These are phyloP conservation scores for Sphaerobolus stellatus DNA, from an alignment of 1,284 basidiomycete species.

Conservation along the genomic window DNA sequence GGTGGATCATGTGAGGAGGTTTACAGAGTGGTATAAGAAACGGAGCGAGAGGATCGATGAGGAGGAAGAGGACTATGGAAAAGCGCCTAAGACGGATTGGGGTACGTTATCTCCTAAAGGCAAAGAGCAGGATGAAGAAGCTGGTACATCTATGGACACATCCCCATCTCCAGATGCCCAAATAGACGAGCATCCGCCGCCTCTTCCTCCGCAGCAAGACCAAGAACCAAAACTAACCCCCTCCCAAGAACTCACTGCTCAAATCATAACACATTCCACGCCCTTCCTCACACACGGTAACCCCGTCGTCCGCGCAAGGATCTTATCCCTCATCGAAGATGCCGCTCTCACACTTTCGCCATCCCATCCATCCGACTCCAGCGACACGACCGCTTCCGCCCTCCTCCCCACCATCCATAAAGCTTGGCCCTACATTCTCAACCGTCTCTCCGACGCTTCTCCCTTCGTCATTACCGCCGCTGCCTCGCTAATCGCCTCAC, in stretches of 20 bases:
- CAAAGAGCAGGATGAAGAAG: slow-evolving; percentile 26
- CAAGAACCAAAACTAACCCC: slow-evolving; percentile 58
- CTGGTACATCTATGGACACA: slow-evolving; percentile 19
- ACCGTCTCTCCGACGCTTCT: slow-evolving; percentile 70
- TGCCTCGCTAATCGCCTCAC: slow-evolving; percentile 63
- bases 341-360: slow-evolving; percentile 77
- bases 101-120: slow-evolving; percentile 28
- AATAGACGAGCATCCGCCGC: slow-evolving; percentile 12
- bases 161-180: background rate
- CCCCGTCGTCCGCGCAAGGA: slow-evolving; percentile 77
- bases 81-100: slow-evolving; percentile 60
- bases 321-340: slow-evolving; percentile 69
- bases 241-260: slow-evolving; percentile 71
- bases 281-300: slow-evolving; percentile 89
- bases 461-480: slow-evolving; percentile 78
- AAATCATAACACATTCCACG: slow-evolving; percentile 82
- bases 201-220: slow-evolving; percentile 29
- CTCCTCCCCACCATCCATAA: slow-evolving; percentile 81
- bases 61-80: slow-evolving; percentile 53
- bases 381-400: slow-evolving; percentile 64
- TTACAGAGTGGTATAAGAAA: slow-evolving; percentile 65
- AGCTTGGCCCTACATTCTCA: slow-evolving; percentile 88
- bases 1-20: slow-evolving; percentile 39
- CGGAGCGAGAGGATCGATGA: slow-evolving; percentile 43
- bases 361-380: no score